phyloP scores from a whole-genome alignment of 371 early-diverging fungal genomes.

The Lichtheimia ramosa region DNA sequence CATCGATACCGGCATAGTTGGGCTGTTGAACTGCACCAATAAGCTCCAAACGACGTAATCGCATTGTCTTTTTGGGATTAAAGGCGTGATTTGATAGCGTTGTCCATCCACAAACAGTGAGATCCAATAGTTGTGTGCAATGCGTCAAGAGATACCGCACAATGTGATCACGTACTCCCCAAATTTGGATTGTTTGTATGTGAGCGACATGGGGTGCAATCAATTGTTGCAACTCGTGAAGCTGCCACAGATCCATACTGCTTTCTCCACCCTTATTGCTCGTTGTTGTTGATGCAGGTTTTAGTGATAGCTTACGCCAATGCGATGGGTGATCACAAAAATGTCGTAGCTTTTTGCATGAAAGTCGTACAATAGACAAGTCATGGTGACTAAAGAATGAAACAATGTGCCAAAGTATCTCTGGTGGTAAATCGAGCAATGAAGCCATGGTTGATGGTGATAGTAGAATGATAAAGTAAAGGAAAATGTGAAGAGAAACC shows the following conservation, averaged over 20 bases:
- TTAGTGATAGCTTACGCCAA: slow-evolving; percentile 15
- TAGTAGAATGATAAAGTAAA: neutral
- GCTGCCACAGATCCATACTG: slow-evolving; percentile 19
- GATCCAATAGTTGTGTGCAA: slow-evolving; percentile 20
- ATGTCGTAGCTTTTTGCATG: slow-evolving; percentile 11
- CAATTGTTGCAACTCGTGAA: slow-evolving; percentile 22
- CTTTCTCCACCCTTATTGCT: neutral
- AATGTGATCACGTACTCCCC: slow-evolving; percentile 41
- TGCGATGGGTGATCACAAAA: slow-evolving; percentile 28
- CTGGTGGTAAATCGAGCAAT: slow-evolving; percentile 16
- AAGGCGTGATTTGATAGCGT: slow-evolving; percentile 40
- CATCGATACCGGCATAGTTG: slow-evolving; percentile 36
- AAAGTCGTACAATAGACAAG: slow-evolving; percentile 18
- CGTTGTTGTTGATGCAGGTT: neutral
- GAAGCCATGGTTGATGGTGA: neutral
- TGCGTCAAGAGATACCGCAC: slow-evolving; percentile 26
- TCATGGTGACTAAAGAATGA: slow-evolving; percentile 13
- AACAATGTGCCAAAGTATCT: slow-evolving; percentile 16
- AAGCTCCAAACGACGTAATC: slow-evolving; percentile 22
- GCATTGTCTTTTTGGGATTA: slow-evolving; percentile 5
- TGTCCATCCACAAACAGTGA: slow-evolving; percentile 35
- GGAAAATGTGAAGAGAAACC: neutral
- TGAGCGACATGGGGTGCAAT: slow-evolving; percentile 25
- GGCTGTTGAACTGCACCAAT: slow-evolving; percentile 23
- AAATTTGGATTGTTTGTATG: slow-evolving; percentile 26